These are phyloP conservation scores for Aquilaria yunnanensis DNA, from an alignment of 345 rosid genomes.

Conservation along the genomic window DNA sequence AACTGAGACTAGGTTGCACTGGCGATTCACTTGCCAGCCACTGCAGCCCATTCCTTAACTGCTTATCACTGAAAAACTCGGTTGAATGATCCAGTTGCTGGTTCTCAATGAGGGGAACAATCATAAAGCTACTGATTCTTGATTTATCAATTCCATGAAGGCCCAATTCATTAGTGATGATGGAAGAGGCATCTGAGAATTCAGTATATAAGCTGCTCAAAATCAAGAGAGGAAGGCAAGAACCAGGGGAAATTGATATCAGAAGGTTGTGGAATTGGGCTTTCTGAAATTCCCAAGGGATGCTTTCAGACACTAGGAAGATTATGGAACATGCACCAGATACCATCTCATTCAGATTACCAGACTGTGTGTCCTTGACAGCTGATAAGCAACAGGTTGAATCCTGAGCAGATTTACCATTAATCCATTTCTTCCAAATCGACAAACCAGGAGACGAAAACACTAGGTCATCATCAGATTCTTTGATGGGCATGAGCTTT, in stretches of 20 bases:
- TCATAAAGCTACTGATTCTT: constrained; percentile 39
- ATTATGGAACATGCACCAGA: constrained; percentile 76
- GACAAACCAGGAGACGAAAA: constrained; percentile 59
- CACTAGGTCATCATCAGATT: constrained; percentile 36
- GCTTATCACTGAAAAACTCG: constrained; percentile 64
- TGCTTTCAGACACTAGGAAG: constrained; percentile 54
- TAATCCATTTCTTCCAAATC: constrained; percentile 75
- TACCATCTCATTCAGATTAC: constrained; percentile 27
- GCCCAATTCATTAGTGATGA: constrained; percentile 42
- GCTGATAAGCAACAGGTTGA: constrained; percentile 64
- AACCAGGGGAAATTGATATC: constrained; percentile 51
- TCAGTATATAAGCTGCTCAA: constrained; percentile 41
- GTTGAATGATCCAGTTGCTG: constrained; percentile 25
- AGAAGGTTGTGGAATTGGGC: constrained; percentile 49
- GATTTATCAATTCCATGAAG: constrained; percentile 65
- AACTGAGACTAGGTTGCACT: constrained; percentile 51
- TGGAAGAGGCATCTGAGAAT: constrained; percentile 32
- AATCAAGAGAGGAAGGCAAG: constrained; percentile 75
- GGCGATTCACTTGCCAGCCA: constrained; percentile 87
- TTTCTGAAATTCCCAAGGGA: constrained; percentile 65
- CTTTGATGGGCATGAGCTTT: constrained; percentile 58
- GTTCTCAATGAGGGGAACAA: constrained; percentile 54
- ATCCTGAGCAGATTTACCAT: constrained; percentile 32
- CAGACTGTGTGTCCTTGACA: constrained; percentile 41
- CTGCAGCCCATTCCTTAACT: constrained; percentile 63